phyloP scores from a whole-genome alignment of 179 eudicot species.

The Spinacia oleracea region DNA sequence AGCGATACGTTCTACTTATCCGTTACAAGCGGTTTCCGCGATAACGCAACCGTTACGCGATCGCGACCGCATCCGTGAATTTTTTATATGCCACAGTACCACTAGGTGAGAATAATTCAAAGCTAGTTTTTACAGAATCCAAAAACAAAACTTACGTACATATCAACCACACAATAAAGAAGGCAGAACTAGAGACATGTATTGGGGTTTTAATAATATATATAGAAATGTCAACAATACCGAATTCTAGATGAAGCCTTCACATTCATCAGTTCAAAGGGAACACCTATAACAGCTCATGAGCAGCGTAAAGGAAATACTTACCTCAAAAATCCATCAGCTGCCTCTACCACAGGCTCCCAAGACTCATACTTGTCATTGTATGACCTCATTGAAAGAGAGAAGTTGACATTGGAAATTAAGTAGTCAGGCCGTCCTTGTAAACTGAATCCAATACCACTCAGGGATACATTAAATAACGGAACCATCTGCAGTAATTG shows the following conservation, averaged over 20 bases:
- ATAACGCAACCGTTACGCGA: too few relatives aligned
- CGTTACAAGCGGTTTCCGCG: too few relatives aligned
- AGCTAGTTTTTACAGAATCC: background rate
- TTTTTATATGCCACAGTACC: too few relatives aligned
- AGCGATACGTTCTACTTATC: too few relatives aligned
- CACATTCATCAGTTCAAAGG: background rate
- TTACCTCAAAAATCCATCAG: constrained; percentile 92
- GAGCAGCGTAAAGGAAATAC: background rate
- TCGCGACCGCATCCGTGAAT: too few relatives aligned
- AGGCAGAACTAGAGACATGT: background rate
- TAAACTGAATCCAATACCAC: constrained; percentile 69
- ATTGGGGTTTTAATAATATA: too few relatives aligned
- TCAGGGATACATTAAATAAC: constrained; percentile 72
- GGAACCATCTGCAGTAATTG: constrained; percentile 83
- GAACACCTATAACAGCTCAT: constrained; percentile 5
- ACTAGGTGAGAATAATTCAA: background rate
- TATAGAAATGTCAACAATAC: constrained; percentile 11
- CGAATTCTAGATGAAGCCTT: background rate
- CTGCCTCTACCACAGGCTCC: constrained; percentile 98
- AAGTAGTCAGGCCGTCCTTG: constrained; percentile 74
- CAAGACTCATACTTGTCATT: constrained; percentile 93
- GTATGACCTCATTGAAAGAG: constrained; percentile 85
- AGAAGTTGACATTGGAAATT: constrained; percentile 70
- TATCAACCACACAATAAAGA: background rate
- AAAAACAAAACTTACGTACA: background rate